These are phyloP conservation scores for Plantago lanceolata DNA, from an alignment of 305 asterid species.

Conservation along the genomic window DNA sequence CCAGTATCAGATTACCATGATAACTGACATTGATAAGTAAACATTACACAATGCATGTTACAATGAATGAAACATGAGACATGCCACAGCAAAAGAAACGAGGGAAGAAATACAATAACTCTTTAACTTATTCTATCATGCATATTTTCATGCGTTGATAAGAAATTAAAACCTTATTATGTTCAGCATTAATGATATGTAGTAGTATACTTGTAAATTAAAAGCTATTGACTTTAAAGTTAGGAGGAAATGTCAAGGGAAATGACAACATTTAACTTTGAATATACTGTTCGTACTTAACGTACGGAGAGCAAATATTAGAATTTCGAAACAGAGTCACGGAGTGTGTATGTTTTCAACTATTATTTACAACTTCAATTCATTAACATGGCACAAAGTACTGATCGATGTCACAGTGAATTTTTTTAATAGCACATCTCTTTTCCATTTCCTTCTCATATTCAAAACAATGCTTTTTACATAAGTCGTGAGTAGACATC, in stretches of 20 bases:
- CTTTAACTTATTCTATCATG: neutral
- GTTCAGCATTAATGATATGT: too few species aligned
- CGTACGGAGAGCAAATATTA: neutral
- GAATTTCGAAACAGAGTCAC: neutral
- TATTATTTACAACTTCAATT: neutral
- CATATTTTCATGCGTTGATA: neutral
- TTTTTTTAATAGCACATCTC: neutral
- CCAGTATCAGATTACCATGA: neutral
- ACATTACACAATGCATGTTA: neutral
- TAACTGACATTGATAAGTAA: neutral
- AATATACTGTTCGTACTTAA: neutral
- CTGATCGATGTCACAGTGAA: too few species aligned
- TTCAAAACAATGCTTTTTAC: neutral
- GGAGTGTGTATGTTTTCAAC: neutral
- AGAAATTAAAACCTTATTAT: too few species aligned
- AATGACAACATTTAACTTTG: neutral
- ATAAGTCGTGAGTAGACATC: neutral
- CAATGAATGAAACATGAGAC: neutral
- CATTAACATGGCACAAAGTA: neutral
- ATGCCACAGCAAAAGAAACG: neutral
- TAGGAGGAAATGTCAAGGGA: neutral
- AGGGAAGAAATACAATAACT: neutral
- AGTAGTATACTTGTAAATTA: too few species aligned
- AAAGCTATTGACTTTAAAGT: too few species aligned
- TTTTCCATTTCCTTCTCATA: neutral